Base-by-base conservation (phyloP, 805 yeast species). In the Tetrapisispora taiwanensis region DNA sequence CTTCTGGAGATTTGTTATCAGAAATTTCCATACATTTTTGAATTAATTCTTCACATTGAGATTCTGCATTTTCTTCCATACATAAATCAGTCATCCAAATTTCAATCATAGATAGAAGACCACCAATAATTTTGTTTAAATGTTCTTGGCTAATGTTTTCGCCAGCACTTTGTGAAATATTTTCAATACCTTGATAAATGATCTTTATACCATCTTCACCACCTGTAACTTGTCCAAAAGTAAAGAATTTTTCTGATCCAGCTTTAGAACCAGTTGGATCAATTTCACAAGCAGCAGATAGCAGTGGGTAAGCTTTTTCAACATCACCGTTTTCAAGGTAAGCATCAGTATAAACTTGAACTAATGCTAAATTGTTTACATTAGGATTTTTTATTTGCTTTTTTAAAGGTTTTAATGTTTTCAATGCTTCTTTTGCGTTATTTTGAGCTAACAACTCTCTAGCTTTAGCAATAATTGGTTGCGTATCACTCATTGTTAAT, bases 51-150 rank as follows among this genome's bases (percentile, higher is more conserved):
- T 88, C 84, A 66, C 97, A 92, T 60, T 78, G 73, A 8, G 61
- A 19, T 64, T 92, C 97, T 2, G 97, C 97, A 52, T 81, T 79
- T 3, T 78, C 78, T 55, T 86, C 95, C 95, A 89, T 87, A 68
- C 97, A 89, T 50, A 89, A 69, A 68, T 90, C 97, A 1, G 97
- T 90, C 97, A 88, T 86, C 95, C 95, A 89, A 46, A 86, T 83
- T 64, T 90, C 98, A 56, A 92, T 84, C 68, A 82, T 74, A 7
- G 95, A 81, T 52, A 90, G 79, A 24, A 86, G 68, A 0, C 90
- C 95, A 57, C 80, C 84, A 50, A 82, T 78, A 39, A 86, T 59
- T 58, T 83, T 84, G 49, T 74, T 75, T 17, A 73, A 60, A 35
- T 75, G 64, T 47, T 71, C 71, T 43, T 60, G 56, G 37, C 58